Base-by-base conservation (phyloP, 2,329 filamentous ascomycete genomes). In the Penicillium sp. region DNA sequence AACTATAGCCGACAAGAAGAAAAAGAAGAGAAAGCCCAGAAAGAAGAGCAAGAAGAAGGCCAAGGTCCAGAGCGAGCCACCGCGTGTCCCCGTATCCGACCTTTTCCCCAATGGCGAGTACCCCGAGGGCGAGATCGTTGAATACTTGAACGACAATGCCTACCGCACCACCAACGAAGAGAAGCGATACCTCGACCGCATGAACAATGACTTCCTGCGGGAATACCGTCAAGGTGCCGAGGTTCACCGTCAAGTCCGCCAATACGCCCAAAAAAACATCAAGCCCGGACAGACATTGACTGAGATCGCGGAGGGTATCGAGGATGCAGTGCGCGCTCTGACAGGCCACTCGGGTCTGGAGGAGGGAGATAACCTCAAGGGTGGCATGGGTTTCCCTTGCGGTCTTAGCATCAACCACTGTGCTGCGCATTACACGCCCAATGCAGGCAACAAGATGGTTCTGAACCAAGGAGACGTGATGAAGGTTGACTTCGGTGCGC, bases 11-110 rank as follows among this genome's bases (percentile, higher is more conserved):
- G 72, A 73, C 44, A 88, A 88, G 73, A 89, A 89, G 75, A 89
- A 90, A 75, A 92, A 91, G 75, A 89, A 90, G 76, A 91, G 91
- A 78, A 89, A 89, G 79, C 88, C 84, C 77, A 86, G 82, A 73
- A 81, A 84, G 67, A 84, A 83, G 69, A 86, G 83, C 76, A 86
- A 87, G 79, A 87, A 83, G 64, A 75, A 73, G 55, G 71, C 84
- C 43, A 89, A 86, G 48, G 77, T 79, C 40, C 89, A 95, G 72
- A 86, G 86, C n/a, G 78, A 82, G 44, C 88, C 89, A 28, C 89
- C 89, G 3, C 82, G 87, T 37, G 83, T 93, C 19, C 78, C 83
- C 35, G 72, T 95, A 30, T 83, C 86, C 29, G 81, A 84, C 59
- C 77, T 95, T 36, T 93, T 89, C 74, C 82, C 86, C 44, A 81